A percentile compares a stretch with the other conserved stretches of the same genome.
Conservation (phyloP, 345 rosid genomes). For the Noccaea caerulescens region DNA sequence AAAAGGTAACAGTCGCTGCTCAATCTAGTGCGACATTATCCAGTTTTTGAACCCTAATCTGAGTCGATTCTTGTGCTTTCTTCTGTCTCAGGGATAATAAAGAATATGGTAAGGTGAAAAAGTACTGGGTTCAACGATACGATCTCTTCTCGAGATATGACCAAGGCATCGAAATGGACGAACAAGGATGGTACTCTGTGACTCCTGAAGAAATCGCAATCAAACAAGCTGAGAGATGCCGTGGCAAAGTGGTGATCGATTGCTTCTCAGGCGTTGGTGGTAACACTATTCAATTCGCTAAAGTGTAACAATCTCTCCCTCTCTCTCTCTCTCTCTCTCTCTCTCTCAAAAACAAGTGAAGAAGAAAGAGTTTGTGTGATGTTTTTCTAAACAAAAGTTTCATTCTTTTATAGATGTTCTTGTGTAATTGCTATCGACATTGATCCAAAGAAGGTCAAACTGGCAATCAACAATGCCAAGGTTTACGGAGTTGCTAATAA, state of each 20-base stretch:
- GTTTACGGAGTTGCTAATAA: slow-evolving; percentile 54
- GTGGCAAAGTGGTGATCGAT: slow-evolving; percentile 48
- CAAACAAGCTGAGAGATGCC: slow-evolving; percentile 50
- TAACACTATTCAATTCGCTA: slow-evolving; percentile 60
- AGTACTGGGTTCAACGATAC: slow-evolving; percentile 59
- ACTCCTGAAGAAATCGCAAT: slow-evolving; percentile 55
- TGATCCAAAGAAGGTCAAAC: slow-evolving; percentile 52
- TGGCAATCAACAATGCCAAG: slow-evolving; percentile 51
- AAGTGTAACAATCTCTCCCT: slow-evolving; percentile 24
- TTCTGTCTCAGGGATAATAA: too few relatives aligned
- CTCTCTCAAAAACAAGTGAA: too few relatives aligned
- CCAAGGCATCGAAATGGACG: slow-evolving; percentile 53
- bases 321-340: too few relatives aligned
- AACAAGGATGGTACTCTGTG: slow-evolving; percentile 60
- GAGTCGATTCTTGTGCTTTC: too few relatives aligned
- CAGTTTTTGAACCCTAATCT: too few relatives aligned
- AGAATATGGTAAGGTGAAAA: slow-evolving; percentile 17
- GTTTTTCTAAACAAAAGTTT: background rate
- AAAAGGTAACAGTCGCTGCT: too few relatives aligned
- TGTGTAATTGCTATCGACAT: slow-evolving; percentile 57
- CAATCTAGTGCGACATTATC: too few relatives aligned
- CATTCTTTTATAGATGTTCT: slow-evolving; percentile 34
- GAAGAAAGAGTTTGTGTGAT: background rate
- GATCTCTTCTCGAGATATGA: slow-evolving; percentile 53
- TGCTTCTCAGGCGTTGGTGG: slow-evolving; percentile 60